Base-by-base conservation (phyloP, 2,329 filamentous ascomycete genomes). In the Monilinia laxa region DNA sequence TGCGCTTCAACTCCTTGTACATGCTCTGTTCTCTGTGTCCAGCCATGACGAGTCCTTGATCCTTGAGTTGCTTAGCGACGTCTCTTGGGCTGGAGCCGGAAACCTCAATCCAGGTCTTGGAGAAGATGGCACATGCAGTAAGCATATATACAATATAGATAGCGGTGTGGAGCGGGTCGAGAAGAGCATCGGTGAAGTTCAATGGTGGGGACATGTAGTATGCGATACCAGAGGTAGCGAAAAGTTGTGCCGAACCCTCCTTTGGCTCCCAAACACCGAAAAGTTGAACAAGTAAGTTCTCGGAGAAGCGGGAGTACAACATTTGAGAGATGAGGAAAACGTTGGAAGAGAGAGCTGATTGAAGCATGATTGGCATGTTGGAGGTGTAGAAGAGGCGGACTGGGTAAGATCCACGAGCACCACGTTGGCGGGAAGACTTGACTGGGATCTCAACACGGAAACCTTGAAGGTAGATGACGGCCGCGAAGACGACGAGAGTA, bases 361-460 rank as follows among this genome's bases (percentile, higher is more conserved):
- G 96, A 80, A 99, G 87, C 95, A 99, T 99, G 83, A 99, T 99
- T 78, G 95, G 95, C 96, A 99, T 99, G 90, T 99, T 99, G 80
- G 93, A 97, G 78, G 95, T 99, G 85, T 99, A 99, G 88, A 99
- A 99, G 68, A 99, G 91, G 77, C 96, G 94, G 80, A 99, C 88
- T 76, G 95, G 95, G 87, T 98, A 99, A 52, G 93, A 96, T 77
- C 94, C 96, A 76, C 95, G 94, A 79, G 96, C 95, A 81, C 95
- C 95, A 85, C 95, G 93, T 87, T 99, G 95, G 82, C 95, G 93
- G 75, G 93, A 94, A 69, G 93, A 97, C 89, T 99, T 99, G 86
- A 99, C 95, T 70, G 96, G 96, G 78, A 99, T 99, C 84, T 99
- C 95, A 78, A 99, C 95, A 74, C 95, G 95, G 92, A 99, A 98